A percentile compares a stretch with the other conserved stretches of the same genome.
phyloP scores from a whole-genome alignment of 2,329 filamentous ascomycete genomes.

The Hortaea werneckii region DNA sequence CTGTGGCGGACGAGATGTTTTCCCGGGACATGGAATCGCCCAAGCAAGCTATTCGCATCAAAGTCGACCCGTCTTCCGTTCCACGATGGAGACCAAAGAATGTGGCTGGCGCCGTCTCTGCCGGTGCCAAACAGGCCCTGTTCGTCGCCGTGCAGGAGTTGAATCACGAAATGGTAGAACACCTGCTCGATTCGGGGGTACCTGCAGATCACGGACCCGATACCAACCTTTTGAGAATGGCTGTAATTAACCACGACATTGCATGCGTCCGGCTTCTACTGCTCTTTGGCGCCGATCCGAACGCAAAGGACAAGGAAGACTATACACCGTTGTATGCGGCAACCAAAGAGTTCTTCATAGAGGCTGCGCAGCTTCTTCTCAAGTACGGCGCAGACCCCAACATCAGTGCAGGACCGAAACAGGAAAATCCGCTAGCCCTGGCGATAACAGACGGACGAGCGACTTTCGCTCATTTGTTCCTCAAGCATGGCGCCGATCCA shows the following conservation, averaged over 20 bases:
- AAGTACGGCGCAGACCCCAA: conserved; percentile 56
- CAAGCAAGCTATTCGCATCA: conserved; percentile 39
- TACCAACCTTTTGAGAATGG: conserved; percentile 11
- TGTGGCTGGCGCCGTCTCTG: conserved; percentile 16
- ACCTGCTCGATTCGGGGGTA: conserved; percentile 19
- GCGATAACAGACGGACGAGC: conserved; percentile 43
- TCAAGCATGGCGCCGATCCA: conserved; percentile 52
- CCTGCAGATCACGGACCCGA: conserved; percentile 4
- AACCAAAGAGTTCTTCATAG: conserved; percentile 35
- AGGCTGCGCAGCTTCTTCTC: conserved; percentile 49
- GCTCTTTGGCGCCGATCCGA: conserved; percentile 49
- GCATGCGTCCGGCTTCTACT: conserved; percentile 44
- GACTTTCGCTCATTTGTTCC: conserved; percentile 48
- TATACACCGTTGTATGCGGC: conserved; percentile 50
- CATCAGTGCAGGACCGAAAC: conserved; percentile 38
- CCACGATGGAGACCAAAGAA: conserved; percentile 13
- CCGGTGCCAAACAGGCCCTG: conserved; percentile 30
- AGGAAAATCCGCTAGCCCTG: conserved; percentile 46
- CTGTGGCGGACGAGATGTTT: conserved; percentile 8
- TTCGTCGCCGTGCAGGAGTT: conserved; percentile 24
- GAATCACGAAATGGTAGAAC: conserved; percentile 19
- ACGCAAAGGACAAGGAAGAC: conserved; percentile 50
- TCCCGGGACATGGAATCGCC: conserved; percentile 31
- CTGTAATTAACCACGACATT: conserved; percentile 19
- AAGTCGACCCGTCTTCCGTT: conserved; percentile 25